These are phyloP conservation scores for Daucus carota DNA, from an alignment of 129 eudicot species.

Conservation along the genomic window DH1_v3.0 NC_030389.2:41836501-41837000, in stretches of 20 bases:
- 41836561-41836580: not conserved
- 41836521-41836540: constrained; percentile 97
- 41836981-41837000: not conserved
- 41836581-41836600: not conserved
- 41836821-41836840: not conserved
- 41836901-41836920: not conserved
- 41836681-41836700: too few relatives aligned
- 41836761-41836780: too few relatives aligned
- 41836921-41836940: not conserved
- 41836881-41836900: not conserved
- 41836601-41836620: not conserved
- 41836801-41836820: too few relatives aligned
- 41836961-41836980: not conserved
- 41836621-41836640: not conserved
- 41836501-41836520: constrained; percentile 96
- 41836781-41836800: too few relatives aligned
- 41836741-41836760: too few relatives aligned
- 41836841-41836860: not conserved
- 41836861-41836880: not conserved
- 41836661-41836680: too few relatives aligned
- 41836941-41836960: not conserved
- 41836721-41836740: too few relatives aligned
- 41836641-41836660: not conserved
- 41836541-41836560: constrained; percentile 27
- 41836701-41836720: too few relatives aligned